Base-by-base conservation (phyloP, 2,329 filamentous ascomycete species). In the Colletotrichum lentis region DNA sequence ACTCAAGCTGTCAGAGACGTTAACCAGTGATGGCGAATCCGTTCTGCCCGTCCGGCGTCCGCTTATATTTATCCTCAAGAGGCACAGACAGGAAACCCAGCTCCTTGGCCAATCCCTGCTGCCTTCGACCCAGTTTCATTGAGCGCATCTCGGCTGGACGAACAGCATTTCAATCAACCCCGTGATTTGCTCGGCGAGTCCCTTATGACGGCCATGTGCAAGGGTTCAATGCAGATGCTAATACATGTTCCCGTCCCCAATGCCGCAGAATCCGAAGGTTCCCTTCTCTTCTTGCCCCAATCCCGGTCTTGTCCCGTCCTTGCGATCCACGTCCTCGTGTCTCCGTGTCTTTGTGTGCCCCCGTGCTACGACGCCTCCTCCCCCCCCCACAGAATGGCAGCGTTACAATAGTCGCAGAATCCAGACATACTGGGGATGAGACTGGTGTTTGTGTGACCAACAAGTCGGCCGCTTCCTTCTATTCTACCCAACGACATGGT, bases 1-100 rank as follows among this genome's bases (percentile, higher is more conserved):
- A 69, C 57, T 53, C 31, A 46, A 63, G 31, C 58, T 67, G 63
- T 67, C 52, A 69, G 49, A 69, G 67, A 67, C 67, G 50, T 62
- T 58, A 16, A 53, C 35, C 31, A 67, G 37, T 43, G 66, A 62
- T 10, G 55, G 55, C 41, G 49, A 61, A 57, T 61, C 62, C 66
- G 53, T 54, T 46, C 12, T 22, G 24, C 31, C 20, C 44, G 12
- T 10, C 35, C n/a, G 31, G 14, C 44, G 12, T 10, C 35, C n/a
- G 31, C 31, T 35, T 35, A 35, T 35, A 35, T 35, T 10, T 35
- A 3, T 10, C 10, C 2, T 35, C 12, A 44, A 44, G 16, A 43
- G 16, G 54, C 7, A 57, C 22, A 44, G 6, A n/a, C 39, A 20
- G 39, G 18, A 43, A 46, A 43, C 24, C 22, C 24, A 11, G 10